Conservation (phyloP, 345 rosid species). For the Eucalyptus urophylla region DNA sequence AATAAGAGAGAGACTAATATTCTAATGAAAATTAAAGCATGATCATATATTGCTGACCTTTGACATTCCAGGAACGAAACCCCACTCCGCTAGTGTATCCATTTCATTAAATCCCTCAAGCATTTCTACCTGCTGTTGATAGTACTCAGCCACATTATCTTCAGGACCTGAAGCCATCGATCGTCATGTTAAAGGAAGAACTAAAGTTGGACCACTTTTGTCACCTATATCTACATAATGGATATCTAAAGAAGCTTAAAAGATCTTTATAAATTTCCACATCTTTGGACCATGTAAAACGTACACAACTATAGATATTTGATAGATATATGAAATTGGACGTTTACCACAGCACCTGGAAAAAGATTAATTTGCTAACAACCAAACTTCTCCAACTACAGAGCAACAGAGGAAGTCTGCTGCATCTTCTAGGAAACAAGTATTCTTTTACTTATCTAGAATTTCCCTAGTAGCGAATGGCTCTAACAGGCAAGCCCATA, state of each 20-base stretch:
- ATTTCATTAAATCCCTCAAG: constrained; percentile 93
- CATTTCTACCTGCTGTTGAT: constrained; percentile 95
- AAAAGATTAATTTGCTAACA: background rate
- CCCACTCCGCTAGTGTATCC: constrained; percentile 89
- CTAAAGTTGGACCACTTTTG: background rate
- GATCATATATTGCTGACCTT: constrained; percentile 26
- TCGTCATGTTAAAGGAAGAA: background rate
- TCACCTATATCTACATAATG: background rate
- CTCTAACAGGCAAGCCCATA: background rate
- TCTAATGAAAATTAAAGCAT: background rate
- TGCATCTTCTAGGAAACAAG: background rate
- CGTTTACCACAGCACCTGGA: background rate
- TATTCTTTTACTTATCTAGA: background rate
- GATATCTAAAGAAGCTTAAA: background rate
- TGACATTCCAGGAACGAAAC: constrained; percentile 80
- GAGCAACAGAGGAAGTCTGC: background rate
- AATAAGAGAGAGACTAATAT: background rate
- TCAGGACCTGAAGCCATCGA: constrained; percentile 39
- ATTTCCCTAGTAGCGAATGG: background rate
- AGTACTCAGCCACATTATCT: constrained; percentile 85
- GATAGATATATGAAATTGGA: background rate
- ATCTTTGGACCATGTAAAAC: background rate
- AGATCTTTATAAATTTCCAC: background rate
- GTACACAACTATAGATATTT: background rate
- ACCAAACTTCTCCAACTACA: background rate